Percentiles rank a stretch among this genome's conserved stretches.
These are phyloP conservation scores for Phytopythium ostracodes DNA, from an alignment of 352 stramenopile species.

Conservation along the genomic window DNA sequence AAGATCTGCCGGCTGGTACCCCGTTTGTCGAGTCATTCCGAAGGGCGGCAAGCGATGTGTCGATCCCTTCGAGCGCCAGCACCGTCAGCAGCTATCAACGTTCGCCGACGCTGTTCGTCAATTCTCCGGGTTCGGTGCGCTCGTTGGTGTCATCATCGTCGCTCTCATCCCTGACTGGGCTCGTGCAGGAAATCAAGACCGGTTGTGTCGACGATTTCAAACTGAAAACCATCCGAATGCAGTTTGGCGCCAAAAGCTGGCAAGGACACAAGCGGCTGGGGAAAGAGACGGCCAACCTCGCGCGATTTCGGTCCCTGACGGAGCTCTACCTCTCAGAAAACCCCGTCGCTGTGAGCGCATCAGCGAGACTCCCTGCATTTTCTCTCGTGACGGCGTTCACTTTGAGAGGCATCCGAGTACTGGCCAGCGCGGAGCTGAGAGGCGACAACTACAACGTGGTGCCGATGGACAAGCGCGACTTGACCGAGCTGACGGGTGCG, in stretches of 20 bases:
- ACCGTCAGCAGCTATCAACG: neutral
- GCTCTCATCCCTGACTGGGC: conserved; percentile 21
- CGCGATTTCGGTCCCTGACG: conserved; percentile 48
- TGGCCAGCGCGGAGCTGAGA: conserved; percentile 46
- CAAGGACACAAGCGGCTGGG: conserved; percentile 59
- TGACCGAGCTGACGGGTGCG: conserved; percentile 32
- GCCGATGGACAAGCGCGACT: conserved; percentile 45
- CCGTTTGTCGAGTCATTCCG: conserved; percentile 24
- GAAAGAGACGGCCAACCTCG: conserved; percentile 43
- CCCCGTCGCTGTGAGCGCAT: conserved; percentile 22
- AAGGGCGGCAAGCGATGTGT: conserved; percentile 24
- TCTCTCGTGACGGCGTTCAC: conserved; percentile 58
- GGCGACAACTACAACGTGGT: conserved; percentile 33
- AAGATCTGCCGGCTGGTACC: conserved; percentile 6
- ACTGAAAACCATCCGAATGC: conserved; percentile 51
- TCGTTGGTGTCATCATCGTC: conserved; percentile 26
- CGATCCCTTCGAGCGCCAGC: conserved; percentile 8
- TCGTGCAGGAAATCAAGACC: neutral
- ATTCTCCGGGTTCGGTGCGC: conserved; percentile 3
- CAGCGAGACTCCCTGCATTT: conserved; percentile 45
- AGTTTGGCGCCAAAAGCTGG: conserved; percentile 65
- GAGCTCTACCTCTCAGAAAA: conserved; percentile 44
- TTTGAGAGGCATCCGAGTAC: conserved; percentile 46
- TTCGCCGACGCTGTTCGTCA: conserved; percentile 1
- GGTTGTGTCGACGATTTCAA: conserved; percentile 54